Base-by-base conservation (phyloP, 1,284 basidiomycete species). In the Naganishia liquefaciens region DNA sequence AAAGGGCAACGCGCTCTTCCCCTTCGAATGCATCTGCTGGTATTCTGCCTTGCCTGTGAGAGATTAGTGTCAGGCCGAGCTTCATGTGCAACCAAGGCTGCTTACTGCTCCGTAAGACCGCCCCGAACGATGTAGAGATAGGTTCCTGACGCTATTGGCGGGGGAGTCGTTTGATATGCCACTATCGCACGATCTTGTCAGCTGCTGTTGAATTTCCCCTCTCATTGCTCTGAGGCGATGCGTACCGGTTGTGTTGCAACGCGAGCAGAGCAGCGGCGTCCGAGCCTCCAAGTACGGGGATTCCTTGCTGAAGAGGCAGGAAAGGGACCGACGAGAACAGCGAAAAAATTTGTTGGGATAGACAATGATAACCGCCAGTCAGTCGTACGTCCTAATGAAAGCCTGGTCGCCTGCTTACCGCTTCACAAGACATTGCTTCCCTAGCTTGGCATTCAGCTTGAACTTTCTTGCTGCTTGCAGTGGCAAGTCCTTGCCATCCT, bases 11-110 rank as follows among this genome's bases (percentile, higher is more conserved):
- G 15, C 23, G 61, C 42, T 75, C 70, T 70, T 79, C 79, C 6
- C 76, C 78, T 40, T 78, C 77, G 62, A 79, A 79, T 19, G 78
- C 78, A 47, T 79, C 77, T n/a, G 68, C 64, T n/a, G 79, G 79
- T 23, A 80, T 60, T 40, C 72, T 63, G 0, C 79, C 79, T 71
- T 80, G 79, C 23, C 72, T 76, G 53, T 27, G n/a, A 21, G 21
- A n/a, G 47, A 19, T 40, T 13, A 4, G 11, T n/a, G 17, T n/a
- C 33, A 37, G 33, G 33, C 9, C 33, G 46, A 43, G 50, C 6
- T 53, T 27, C 19, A 53, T 46, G 27, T 15, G 25, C 50, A 2
- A 44, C 17, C 15, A 7, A 10, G 9, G 1, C 1, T 21, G 70
- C 76, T 68, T 63, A 77, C 77, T 74, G 54, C 67, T 79, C 78